Percentiles rank a stretch among this genome's conserved stretches.
Conservation (phyloP, 441 rosid genomes). For the Jatropha multifida region DNA sequence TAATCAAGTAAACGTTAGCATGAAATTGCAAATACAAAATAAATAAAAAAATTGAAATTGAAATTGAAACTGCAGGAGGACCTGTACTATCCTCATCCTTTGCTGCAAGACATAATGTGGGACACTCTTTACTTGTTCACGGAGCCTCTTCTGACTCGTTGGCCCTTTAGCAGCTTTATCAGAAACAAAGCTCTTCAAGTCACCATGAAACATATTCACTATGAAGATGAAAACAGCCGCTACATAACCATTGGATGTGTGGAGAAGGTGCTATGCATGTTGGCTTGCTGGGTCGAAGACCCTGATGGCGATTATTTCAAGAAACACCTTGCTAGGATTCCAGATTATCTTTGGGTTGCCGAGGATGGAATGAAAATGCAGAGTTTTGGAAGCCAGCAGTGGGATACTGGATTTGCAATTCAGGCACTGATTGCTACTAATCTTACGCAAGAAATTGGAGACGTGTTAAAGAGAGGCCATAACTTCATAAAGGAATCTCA, state of each 20-base stretch:
- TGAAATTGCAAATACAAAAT: no score
- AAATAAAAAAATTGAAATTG: no score
- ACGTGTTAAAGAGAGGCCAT: slow-evolving; percentile 45
- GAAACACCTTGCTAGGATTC: slow-evolving; percentile 53
- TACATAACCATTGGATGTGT: slow-evolving; percentile 61
- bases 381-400: slow-evolving; percentile 62
- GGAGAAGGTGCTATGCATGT: slow-evolving; percentile 48
- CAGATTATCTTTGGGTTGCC: slow-evolving; percentile 59
- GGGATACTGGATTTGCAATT: slow-evolving; percentile 50
- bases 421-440: slow-evolving; percentile 48
- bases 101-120: slow-evolving; percentile 55
- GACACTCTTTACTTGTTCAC: slow-evolving; percentile 44
- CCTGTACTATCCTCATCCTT: slow-evolving; percentile 57
- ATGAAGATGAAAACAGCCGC: slow-evolving; percentile 57
- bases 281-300: slow-evolving; percentile 65
- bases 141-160: slow-evolving; percentile 51
- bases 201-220: slow-evolving; percentile 58
- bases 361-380: slow-evolving; percentile 72
- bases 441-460: slow-evolving; percentile 38
- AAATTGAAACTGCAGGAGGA: slow-evolving; percentile 39
- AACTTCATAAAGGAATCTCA: slow-evolving; percentile 53
- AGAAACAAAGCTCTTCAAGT: slow-evolving; percentile 47
- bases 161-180: slow-evolving; percentile 52
- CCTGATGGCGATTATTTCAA: slow-evolving; percentile 48
- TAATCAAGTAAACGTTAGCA: no score